Conservation (phyloP, 1,139 yeast species). For the Arxiozyma bovina region DNA sequence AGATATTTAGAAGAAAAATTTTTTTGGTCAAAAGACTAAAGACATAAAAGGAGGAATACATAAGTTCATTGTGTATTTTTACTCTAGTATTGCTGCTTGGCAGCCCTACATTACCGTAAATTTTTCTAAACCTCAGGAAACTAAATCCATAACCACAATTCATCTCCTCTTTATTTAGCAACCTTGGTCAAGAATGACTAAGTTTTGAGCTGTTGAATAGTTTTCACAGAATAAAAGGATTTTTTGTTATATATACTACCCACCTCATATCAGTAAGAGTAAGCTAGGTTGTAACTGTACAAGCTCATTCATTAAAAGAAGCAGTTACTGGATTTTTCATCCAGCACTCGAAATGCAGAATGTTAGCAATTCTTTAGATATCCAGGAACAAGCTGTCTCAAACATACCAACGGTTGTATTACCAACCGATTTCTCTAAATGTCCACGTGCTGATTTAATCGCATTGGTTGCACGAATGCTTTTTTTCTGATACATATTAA, state of each 20-base stretch:
- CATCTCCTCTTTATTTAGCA: not conserved
- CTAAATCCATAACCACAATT: not conserved
- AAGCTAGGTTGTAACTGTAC: not conserved
- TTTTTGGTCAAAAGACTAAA: not conserved
- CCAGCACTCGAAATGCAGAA: not conserved
- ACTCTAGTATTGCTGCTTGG: no score
- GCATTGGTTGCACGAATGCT: conserved; percentile 72
- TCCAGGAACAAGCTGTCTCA: not conserved
- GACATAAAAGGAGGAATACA: not conserved
- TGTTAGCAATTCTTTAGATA: not conserved
- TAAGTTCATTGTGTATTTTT: not conserved
- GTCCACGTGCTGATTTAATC: conserved; percentile 63
- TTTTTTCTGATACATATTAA: conserved; percentile 58
- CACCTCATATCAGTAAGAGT: not conserved
- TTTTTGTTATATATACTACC: not conserved
- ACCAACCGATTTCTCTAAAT: conserved; percentile 42
- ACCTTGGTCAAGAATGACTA: not conserved
- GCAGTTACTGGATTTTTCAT: not conserved
- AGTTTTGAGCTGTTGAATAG: not conserved
- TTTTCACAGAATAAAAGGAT: not conserved
- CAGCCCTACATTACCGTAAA: not conserved
- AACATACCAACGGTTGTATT: conserved; percentile 27
- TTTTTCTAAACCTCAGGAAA: no score
- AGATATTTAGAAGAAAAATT: not conserved
- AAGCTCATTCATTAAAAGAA: not conserved